A percentile compares a stretch with the other conserved stretches of the same genome.
Evolutionary conservation across 768 basidiomycete genomes (phyloP).

Genomic region (Leccinum aurantiacum): DNA sequence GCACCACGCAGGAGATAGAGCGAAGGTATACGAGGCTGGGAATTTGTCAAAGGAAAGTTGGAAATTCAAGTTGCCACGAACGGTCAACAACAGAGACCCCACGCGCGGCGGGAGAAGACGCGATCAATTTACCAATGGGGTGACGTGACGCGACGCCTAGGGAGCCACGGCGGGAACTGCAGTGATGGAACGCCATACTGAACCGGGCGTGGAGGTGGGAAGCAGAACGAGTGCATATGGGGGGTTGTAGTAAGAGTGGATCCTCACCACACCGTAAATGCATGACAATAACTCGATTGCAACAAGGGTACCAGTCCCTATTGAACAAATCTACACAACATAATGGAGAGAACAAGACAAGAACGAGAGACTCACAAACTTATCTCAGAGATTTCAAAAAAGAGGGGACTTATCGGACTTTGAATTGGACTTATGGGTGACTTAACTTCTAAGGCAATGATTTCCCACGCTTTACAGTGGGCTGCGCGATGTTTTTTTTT

Average conservation of each 20-base stretch:
- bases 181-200: too few relatives aligned
- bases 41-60: neutral
- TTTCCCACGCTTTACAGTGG: too few relatives aligned
- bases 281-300: neutral
- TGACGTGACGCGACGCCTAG: conserved; percentile 9
- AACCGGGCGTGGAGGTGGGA: conserved; percentile 10
- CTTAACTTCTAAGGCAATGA: too few relatives aligned
- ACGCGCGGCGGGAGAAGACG: conserved; percentile 1
- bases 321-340: conserved; percentile 16
- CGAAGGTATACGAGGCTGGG: neutral
- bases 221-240: conserved; percentile 7
- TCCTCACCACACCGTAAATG: neutral
- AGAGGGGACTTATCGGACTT: too few relatives aligned
- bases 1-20: conserved; percentile 1
- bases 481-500: too few relatives aligned
- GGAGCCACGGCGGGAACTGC: conserved; percentile 18
- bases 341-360: conserved; percentile 5
- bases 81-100: neutral
- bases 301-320: conserved; percentile 27
- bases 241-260: neutral
- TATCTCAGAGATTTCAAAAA: too few relatives aligned
- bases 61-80: neutral
- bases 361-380: neutral
- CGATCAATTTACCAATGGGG: conserved; percentile 18
- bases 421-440: too few relatives aligned